Conservation (phyloP, 2,329 filamentous ascomycete genomes). For the Trichoderma sp. region DNA sequence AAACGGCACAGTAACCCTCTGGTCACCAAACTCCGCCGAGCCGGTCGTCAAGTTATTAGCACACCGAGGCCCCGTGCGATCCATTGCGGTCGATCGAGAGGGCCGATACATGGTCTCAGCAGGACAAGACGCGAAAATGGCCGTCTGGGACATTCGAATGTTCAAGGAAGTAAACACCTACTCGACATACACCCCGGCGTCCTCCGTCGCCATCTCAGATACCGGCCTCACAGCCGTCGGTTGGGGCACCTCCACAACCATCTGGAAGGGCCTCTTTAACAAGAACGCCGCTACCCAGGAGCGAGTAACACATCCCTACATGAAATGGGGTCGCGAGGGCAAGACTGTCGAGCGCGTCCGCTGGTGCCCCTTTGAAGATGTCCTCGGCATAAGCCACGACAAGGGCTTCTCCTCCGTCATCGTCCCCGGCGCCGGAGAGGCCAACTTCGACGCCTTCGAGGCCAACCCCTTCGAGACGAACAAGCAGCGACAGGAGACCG, state of each 20-base stretch:
- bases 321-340: slow-evolving; percentile 89
- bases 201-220: slow-evolving; percentile 86
- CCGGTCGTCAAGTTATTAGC: slow-evolving; percentile 90
- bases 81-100: slow-evolving; percentile 82
- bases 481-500: slow-evolving; percentile 89
- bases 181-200: slow-evolving; percentile 78
- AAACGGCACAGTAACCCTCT: slow-evolving; percentile 91
- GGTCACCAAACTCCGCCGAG: slow-evolving; percentile 89
- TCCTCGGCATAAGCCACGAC: slow-evolving; percentile 83
- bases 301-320: slow-evolving; percentile 86
- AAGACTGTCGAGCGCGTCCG: slow-evolving; percentile 76
- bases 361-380: slow-evolving; percentile 95
- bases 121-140: slow-evolving; percentile 87
- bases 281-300: slow-evolving; percentile 71
- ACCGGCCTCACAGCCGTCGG: slow-evolving; percentile 84
- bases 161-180: slow-evolving; percentile 93
- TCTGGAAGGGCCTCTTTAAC: slow-evolving; percentile 90
- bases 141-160: slow-evolving; percentile 94
- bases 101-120: slow-evolving; percentile 95
- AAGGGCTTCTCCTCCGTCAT: slow-evolving; percentile 87
- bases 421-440: slow-evolving; percentile 91
- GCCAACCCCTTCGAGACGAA: slow-evolving; percentile 92
- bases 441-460: slow-evolving; percentile 94
- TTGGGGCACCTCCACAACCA: slow-evolving; percentile 84
- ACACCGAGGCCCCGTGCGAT: slow-evolving; percentile 85